Conservation (phyloP, 1,284 basidiomycete species). For the Apiotrichum domesticum region DNA sequence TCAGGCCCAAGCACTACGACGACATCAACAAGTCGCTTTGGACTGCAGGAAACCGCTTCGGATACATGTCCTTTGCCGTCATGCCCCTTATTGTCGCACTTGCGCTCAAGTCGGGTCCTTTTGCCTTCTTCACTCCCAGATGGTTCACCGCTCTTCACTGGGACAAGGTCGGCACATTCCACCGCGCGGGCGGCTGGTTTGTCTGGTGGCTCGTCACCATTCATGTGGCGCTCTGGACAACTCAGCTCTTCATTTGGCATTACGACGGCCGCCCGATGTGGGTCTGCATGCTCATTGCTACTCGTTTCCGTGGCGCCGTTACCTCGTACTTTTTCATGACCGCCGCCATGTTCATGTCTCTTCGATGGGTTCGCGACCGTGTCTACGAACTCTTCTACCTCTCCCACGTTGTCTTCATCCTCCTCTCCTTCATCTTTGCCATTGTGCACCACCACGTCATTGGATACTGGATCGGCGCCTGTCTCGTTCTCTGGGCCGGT, state of each 20-base stretch:
- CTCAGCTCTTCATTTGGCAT: conserved; percentile 59
- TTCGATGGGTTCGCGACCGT: conserved; percentile 58
- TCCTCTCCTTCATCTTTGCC: conserved; percentile 57
- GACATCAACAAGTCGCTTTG: conserved; percentile 68
- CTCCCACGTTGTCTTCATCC: conserved; percentile 61
- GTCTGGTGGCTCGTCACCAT: conserved; percentile 64
- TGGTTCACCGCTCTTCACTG: conserved; percentile 64
- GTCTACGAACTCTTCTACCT: conserved; percentile 74
- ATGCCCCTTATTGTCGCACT: conserved; percentile 69
- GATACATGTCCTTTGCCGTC: conserved; percentile 70
- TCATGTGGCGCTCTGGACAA: conserved; percentile 69
- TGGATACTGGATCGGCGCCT: conserved; percentile 57
- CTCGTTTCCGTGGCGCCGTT: conserved; percentile 68
- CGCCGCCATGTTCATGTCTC: conserved; percentile 59
- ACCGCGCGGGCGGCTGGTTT: conserved; percentile 66
- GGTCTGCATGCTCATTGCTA: conserved; percentile 60
- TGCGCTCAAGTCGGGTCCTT: conserved; percentile 73
- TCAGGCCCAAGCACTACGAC: conserved; percentile 37
- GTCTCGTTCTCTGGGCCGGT: conserved; percentile 59
- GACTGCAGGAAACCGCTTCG: conserved; percentile 67
- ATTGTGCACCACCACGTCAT: conserved; percentile 62
- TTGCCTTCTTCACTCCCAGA: conserved; percentile 67
- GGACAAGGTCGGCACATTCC: conserved; percentile 68
- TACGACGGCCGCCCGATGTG: conserved; percentile 55
- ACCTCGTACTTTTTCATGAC: conserved; percentile 66